These are phyloP conservation scores for Nicotiana obtusifolia DNA, from an alignment of 257 asterid species.

Conservation along the genomic window DNA sequence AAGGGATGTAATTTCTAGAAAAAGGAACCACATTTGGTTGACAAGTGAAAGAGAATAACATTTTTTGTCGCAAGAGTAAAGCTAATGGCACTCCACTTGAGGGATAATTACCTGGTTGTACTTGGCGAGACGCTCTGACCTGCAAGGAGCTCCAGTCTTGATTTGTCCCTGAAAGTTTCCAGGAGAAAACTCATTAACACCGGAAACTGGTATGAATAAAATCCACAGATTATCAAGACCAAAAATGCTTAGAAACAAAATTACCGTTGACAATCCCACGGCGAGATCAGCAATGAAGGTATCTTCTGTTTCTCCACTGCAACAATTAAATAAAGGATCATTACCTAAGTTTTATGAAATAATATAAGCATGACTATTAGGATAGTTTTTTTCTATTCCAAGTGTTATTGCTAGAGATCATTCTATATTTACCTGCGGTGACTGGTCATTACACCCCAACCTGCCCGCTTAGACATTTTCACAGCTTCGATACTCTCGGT, in stretches of 20 bases:
- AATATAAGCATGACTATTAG: not conserved
- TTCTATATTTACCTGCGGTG: slow-evolving; percentile 67
- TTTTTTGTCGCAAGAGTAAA: not conserved
- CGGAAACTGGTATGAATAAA: not conserved
- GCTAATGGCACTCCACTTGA: not conserved
- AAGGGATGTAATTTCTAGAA: not conserved
- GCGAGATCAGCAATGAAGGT: slow-evolving; percentile 98
- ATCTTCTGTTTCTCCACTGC: slow-evolving; percentile 98
- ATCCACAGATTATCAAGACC: not conserved
- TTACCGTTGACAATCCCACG: slow-evolving; percentile 92
- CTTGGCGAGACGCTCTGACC: slow-evolving; percentile 96
- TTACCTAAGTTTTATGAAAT: not conserved
- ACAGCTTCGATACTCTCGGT: slow-evolving; percentile 98
- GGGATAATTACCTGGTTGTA: slow-evolving; percentile 68
- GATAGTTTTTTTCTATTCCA: not conserved
- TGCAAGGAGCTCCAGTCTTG: slow-evolving; percentile 98
- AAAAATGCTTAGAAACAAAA: not conserved
- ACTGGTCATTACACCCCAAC: slow-evolving; percentile 99
- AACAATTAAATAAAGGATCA: not conserved
- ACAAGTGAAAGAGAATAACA: not conserved
- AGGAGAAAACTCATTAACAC: not conserved
- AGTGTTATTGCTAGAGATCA: not conserved
- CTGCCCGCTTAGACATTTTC: slow-evolving; percentile 88
- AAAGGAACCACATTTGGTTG: too few species aligned
- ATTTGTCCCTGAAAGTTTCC: slow-evolving; percentile 68